Percentiles rank a stretch among this genome's conserved stretches.
Evolutionary conservation across 2,329 filamentous ascomycete genomes (phyloP).

Genomic region (Xylariales sp.): DNA sequence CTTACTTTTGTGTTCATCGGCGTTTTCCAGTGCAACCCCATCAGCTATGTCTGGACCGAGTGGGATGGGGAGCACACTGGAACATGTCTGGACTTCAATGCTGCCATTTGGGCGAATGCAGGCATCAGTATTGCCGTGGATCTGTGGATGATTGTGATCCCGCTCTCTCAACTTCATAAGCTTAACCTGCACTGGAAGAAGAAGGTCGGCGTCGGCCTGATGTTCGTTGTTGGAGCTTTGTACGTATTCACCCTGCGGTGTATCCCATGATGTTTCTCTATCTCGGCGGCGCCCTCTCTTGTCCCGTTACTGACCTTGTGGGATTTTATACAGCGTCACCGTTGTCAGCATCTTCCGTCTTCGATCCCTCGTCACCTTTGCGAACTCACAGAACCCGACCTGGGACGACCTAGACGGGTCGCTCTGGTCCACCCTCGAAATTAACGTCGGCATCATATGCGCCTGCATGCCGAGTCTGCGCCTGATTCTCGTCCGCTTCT

Average conservation of each 20-base stretch:
- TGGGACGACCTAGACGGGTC: background rate
- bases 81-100: background rate
- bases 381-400: background rate
- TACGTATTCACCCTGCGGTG: background rate
- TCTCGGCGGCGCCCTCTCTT: background rate
- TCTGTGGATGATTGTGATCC: background rate
- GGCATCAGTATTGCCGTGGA: background rate
- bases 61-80: conserved; percentile 32
- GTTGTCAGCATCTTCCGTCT: background rate
- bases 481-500: no score
- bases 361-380: background rate
- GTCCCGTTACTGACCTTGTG: no score
- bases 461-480: background rate
- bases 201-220: background rate
- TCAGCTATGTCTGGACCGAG: conserved; percentile 33
- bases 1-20: conserved; percentile 25
- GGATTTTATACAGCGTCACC: background rate
- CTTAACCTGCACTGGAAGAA: background rate
- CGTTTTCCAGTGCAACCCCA: conserved; percentile 33
- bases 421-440: background rate
- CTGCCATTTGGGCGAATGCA: background rate
- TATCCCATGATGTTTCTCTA: background rate
- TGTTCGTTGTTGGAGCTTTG: background rate
- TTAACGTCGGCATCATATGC: background rate
- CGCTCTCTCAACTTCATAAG: background rate